Conservation (phyloP, 2,329 filamentous ascomycete species). For the Tolypocladium tropicale region DNA sequence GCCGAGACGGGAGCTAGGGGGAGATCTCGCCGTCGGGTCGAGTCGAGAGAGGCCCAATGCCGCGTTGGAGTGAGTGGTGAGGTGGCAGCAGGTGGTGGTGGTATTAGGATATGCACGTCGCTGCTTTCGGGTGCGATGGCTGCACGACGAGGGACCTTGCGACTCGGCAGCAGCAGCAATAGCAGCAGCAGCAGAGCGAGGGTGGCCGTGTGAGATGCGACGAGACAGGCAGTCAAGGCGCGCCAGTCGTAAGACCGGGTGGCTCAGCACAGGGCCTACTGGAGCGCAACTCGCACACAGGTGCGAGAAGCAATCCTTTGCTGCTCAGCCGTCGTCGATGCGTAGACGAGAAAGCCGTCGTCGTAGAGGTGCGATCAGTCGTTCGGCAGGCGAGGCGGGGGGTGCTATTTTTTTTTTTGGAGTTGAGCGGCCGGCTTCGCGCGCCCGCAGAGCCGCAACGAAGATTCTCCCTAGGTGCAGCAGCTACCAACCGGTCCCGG, state of each 20-base stretch:
- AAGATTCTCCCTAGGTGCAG: neutral
- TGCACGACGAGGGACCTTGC: slow-evolving; percentile 1
- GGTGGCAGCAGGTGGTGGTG: slow-evolving; percentile 12
- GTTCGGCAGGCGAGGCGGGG: neutral
- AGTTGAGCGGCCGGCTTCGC: neutral
- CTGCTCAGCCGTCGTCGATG: neutral
- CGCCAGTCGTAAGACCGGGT: neutral
- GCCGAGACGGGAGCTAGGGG: slow-evolving; percentile 3
- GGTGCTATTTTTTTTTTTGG: too few relatives aligned
- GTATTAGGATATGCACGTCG: slow-evolving; percentile 19
- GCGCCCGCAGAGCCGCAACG: slow-evolving; percentile 2
- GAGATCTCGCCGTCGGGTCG: slow-evolving; percentile 3
- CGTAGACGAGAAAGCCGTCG: neutral
- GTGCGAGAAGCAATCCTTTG: neutral
- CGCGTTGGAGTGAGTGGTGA: slow-evolving; percentile 1
- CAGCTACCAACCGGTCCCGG: slow-evolving; percentile 1
- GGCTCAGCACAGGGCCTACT: neutral
- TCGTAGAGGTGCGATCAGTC: neutral
- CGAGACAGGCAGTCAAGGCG: neutral
- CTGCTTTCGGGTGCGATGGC: slow-evolving; percentile 16
- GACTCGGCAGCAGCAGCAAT: neutral
- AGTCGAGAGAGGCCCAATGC: slow-evolving; percentile 3
- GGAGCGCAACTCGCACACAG: neutral
- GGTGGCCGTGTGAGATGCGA: neutral
- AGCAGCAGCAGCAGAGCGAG: neutral